Evolutionary conservation across 2,329 filamentous ascomycete genomes (phyloP).

Genomic region (Septoria petroselini): DNA sequence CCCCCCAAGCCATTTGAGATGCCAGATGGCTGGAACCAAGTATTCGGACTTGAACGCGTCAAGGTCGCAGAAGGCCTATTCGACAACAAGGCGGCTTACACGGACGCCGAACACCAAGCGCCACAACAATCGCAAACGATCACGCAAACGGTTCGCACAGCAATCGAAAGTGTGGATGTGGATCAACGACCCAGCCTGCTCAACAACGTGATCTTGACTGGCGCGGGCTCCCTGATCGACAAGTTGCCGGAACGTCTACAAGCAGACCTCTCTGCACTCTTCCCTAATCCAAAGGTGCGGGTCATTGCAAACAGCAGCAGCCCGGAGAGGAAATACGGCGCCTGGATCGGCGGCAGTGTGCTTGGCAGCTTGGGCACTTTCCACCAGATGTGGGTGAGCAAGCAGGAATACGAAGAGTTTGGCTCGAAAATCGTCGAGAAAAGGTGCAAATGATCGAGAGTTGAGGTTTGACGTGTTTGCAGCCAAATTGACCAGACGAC

Average conservation of each 20-base stretch:
- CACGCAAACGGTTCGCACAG: constrained; percentile 73
- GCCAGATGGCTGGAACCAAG: constrained; percentile 92
- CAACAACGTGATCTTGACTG: constrained; percentile 87
- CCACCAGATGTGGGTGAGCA: constrained; percentile 98
- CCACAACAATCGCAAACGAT: constrained; percentile 70
- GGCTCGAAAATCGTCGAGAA: constrained; percentile 89
- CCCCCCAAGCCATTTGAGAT: constrained; percentile 92
- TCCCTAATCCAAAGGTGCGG: constrained; percentile 81
- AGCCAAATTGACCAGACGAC: too few relatives aligned
- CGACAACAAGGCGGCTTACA: constrained; percentile 74
- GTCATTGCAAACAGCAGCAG: constrained; percentile 83
- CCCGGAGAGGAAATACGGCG: constrained; percentile 84
- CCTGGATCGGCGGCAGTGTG: constrained; percentile 96
- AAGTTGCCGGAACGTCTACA: constrained; percentile 90
- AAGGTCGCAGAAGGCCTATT: constrained; percentile 84
- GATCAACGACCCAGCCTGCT: constrained; percentile 82
- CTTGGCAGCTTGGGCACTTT: constrained; percentile 93
- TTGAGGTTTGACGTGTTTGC: too few relatives aligned
- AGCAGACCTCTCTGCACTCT: constrained; percentile 75
- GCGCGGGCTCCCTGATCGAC: constrained; percentile 80
- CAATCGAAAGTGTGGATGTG: constrained; percentile 77
- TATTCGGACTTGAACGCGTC: constrained; percentile 87
- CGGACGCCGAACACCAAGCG: constrained; percentile 47
- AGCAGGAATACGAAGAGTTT: constrained; percentile 97
- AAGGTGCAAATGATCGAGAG: constrained; percentile 80